Evolutionary conservation across 2,329 filamentous ascomycete genomes (phyloP), one percentile per base, ranked within the genome.

Genomic region (Hortaea sp.): DNA sequence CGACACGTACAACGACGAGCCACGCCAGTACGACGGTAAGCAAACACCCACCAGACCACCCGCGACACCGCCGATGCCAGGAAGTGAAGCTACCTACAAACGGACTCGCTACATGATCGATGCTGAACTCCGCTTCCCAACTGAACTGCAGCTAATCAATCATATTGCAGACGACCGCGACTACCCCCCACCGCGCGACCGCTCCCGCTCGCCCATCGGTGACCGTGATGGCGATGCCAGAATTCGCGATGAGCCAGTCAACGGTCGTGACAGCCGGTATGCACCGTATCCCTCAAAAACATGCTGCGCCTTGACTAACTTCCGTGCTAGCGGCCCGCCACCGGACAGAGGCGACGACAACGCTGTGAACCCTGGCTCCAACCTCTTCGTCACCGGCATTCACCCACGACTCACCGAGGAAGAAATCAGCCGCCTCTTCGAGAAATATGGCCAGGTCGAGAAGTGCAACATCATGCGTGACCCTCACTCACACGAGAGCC

Each of bases 381-480:
- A 98, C 74, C 84, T 98, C 49, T 98, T 98, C 68, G 92, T 98
- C 56, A 98, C 92, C 53, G 92, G 92, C 59, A 98, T 98, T 56
- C 88, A 97, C 67, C 92, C 92, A 48, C 85, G 86, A 61, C 79
- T 98, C 56, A 82, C 79, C 41, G 92, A 98, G 68, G 78, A 82
- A 11, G 92, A 97, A 65, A 87, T 98, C 51, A 85, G 85, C 45
- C 88, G 88, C 66, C 82, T 98, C 56, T 98, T 98, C 64, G 88
- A 95, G 72, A 98, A 97, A 72, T 97, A 97, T 63, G 92, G 92
- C 58, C 88, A 95, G 65, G 92, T 98, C 44, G 90, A 97, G 73
- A 97, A 94, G 72, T 97, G 90, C 74, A 94, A 95, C 69, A 98
- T 98, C 73, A 98, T 98, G 92, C 82, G 90, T 63, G 92, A 98